Evolutionary conservation across 2,329 filamentous ascomycete genomes (phyloP), one percentile per base, ranked within the genome.

Genomic region (Aspergillus uvarum): DNA sequence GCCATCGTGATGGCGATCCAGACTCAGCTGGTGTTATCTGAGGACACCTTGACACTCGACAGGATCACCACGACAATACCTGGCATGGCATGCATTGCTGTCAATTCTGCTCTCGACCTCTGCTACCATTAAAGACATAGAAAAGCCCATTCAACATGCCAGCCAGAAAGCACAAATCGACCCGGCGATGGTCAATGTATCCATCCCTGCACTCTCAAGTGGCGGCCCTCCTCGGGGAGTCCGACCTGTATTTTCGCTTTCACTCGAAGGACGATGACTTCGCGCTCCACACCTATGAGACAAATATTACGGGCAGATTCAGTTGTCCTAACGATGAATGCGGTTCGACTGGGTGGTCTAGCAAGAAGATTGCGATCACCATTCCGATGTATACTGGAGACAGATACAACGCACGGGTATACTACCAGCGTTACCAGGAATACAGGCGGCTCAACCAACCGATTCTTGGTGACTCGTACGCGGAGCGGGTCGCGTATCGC

Each of bases 391-490:
- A 80, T 65, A 48, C 62, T 3, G 65, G 58, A 16, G 12, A 65
- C 42, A 65, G 65, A 68, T 81, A 81, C 63, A 81, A 81, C 64
- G 78, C 76, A 49, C 67, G 75, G 59, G 77, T 81, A 48, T 81
- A 80, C 63, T 68, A 77, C 62, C 77, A 80, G 65, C 71, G 72
- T 7, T 81, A 77, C 65, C 73, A 71, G 56, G 16, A 12, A 14
- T 80, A 77, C 64, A 64, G 73, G 11, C 29, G 16, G n/a, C 65
- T 78, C 0, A 72, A 75, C 55, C 62, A 69, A 48, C 76, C 76
- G 19, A 31, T 63, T 31, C 63, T 78, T 35, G 70, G 79, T 65
- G 59, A 71, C 50, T 76, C 73, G 22, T 80, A 81, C 67, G 72
- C 74, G 56, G 76, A 80, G 61, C 70, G 79, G 64, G 69, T 80